Conservation (phyloP, 345 rosid genomes). For the Gossypioides kirkii region DNA sequence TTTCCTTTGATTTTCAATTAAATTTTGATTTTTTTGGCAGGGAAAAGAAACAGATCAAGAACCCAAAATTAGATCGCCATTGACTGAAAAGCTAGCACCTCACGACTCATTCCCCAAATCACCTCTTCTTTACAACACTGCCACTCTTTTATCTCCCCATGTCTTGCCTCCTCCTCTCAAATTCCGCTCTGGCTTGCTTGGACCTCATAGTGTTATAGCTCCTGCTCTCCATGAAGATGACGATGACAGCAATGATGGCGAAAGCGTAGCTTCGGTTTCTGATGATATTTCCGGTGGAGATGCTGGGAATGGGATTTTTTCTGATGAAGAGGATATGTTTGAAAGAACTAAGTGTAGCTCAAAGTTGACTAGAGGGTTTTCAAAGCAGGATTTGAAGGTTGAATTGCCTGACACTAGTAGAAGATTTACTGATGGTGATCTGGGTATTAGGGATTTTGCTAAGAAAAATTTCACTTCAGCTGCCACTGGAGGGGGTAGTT, state of each 20-base stretch:
- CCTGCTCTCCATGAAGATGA: conserved; percentile 22
- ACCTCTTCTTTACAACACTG: conserved; percentile 33
- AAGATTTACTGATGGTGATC: conserved; percentile 53
- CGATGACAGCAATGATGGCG: conserved; percentile 31
- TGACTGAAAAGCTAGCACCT: conserved; percentile 42
- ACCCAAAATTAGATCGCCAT: conserved; percentile 58
- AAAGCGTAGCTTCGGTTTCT: conserved; percentile 63
- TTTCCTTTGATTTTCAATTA: not conserved
- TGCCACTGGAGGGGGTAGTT: conserved; percentile 28
- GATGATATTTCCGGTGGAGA: conserved; percentile 25
- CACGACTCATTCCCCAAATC: conserved; percentile 39
- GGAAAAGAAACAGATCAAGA: conserved; percentile 38
- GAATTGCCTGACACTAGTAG: conserved; percentile 50
- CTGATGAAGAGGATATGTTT: conserved; percentile 41
- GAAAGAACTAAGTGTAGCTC: conserved; percentile 22
- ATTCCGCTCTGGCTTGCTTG: conserved; percentile 42
- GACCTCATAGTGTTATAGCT: conserved; percentile 39
- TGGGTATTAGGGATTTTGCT: conserved; percentile 26
- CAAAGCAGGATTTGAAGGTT: conserved; percentile 58
- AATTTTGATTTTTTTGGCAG: conserved; percentile 17
- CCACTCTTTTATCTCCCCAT: conserved; percentile 34
- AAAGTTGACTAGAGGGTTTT: conserved; percentile 54
- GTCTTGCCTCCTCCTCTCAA: conserved; percentile 62
- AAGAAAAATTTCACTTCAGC: conserved; percentile 33
- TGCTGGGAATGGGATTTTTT: conserved; percentile 21